Evolutionary conservation across 73 alveolate species (phyloP).

Genomic region (Effrenium voratum): DNA sequence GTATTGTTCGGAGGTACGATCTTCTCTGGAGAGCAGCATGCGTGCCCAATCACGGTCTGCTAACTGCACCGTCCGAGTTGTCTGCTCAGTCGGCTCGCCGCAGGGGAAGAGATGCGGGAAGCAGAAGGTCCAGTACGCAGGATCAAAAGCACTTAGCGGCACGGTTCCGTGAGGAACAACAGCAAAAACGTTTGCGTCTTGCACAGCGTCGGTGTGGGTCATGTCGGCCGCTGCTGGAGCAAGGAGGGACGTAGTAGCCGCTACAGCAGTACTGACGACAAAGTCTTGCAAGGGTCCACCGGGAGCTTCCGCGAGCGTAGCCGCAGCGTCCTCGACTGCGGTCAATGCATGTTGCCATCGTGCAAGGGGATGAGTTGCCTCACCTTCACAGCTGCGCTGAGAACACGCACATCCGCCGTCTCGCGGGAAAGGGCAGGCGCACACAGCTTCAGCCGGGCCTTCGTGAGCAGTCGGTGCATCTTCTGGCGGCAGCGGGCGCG

Average conservation of each 20-base stretch:
- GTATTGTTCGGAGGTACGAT: background rate
- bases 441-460: background rate
- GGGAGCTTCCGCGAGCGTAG: background rate
- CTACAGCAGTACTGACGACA: background rate
- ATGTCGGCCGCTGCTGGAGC: background rate
- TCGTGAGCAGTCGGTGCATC: background rate
- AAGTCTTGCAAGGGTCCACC: no score
- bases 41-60: background rate
- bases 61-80: background rate
- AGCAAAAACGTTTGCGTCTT: background rate
- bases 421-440: background rate
- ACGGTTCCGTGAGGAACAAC: background rate
- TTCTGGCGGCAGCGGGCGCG: no score
- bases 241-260: background rate
- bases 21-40: background rate
- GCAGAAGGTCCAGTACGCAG: background rate
- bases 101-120: conserved; percentile 19
- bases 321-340: background rate
- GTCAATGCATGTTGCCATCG: background rate
- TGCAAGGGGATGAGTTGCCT: background rate
- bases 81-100: background rate
- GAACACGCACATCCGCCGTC: background rate
- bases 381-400: background rate
- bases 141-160: background rate
- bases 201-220: background rate